Conservation (phyloP, 805 yeast genomes). For the Yamadazyma paraphyllophila region DNA sequence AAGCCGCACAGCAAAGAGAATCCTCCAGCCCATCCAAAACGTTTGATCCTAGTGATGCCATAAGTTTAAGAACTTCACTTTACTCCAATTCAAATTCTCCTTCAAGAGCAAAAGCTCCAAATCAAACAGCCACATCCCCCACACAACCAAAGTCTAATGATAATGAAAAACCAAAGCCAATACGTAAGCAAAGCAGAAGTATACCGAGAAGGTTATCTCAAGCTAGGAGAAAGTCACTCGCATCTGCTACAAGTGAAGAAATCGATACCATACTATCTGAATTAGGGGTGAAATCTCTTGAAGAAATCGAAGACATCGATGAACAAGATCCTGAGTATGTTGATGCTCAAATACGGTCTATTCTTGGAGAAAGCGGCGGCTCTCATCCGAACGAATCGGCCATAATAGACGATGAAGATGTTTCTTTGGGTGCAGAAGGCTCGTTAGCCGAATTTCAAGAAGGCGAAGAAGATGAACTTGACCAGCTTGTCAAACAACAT, state of each 20-base stretch:
- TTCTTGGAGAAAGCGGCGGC: constrained; percentile 22
- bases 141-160: constrained; percentile 3
- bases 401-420: constrained; percentile 17
- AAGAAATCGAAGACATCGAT: constrained; percentile 28
- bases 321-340: constrained; percentile 25
- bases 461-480: constrained; percentile 38
- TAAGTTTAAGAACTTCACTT: constrained; percentile 51
- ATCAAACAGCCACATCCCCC: constrained; percentile 3
- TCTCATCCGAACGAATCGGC: constrained; percentile 21
- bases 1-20: constrained; percentile 30
- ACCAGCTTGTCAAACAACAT: constrained; percentile 33
- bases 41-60: constrained; percentile 62
- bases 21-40: constrained; percentile 25
- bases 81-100: constrained; percentile 27
- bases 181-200: constrained; percentile 9
- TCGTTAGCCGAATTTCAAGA: constrained; percentile 11
- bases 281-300: constrained; percentile 31
- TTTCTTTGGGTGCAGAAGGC: not conserved
- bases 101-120: constrained; percentile 5
- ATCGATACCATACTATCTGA: constrained; percentile 35
- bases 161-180: constrained; percentile 1
- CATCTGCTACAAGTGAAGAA: constrained; percentile 39
- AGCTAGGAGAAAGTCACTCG: constrained; percentile 38
- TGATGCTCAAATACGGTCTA: constrained; percentile 31
- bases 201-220: constrained; percentile 30